Evolutionary conservation across 1,284 basidiomycete genomes (phyloP).

Genomic region (Naganishia sp.): DNA sequence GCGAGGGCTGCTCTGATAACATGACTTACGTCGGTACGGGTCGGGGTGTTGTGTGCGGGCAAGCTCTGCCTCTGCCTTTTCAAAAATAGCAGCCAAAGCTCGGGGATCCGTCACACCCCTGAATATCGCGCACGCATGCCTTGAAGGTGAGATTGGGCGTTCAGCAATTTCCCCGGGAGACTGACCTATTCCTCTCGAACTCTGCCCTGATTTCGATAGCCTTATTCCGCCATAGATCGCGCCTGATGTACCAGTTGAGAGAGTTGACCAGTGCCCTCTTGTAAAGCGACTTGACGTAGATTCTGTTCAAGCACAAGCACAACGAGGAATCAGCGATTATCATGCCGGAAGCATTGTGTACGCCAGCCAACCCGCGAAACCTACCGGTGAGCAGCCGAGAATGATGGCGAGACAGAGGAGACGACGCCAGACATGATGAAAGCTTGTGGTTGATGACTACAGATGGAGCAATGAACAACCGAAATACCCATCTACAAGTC

Average conservation of each 20-base stretch:
- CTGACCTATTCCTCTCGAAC: constrained; percentile 87
- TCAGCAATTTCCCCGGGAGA: constrained; percentile 21
- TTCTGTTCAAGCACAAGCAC: constrained; percentile 41
- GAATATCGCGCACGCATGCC: background rate
- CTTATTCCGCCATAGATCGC: constrained; percentile 80
- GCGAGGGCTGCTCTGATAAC: background rate
- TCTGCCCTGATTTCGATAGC: constrained; percentile 84
- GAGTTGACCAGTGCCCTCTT: constrained; percentile 80
- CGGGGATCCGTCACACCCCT: constrained; percentile 87
- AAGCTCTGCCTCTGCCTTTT: constrained; percentile 76
- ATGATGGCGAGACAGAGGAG: constrained; percentile 55
- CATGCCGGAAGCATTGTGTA: background rate
- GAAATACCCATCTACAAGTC: no score
- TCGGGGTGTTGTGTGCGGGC: constrained; percentile 76
- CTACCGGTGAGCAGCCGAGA: constrained; percentile 71
- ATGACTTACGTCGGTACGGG: constrained; percentile 78
- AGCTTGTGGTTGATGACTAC: no score
- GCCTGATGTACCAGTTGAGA: constrained; percentile 81
- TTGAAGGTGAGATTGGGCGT: background rate
- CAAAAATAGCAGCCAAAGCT: constrained; percentile 74
- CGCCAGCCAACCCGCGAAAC: background rate
- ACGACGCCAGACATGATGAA: constrained; percentile 14
- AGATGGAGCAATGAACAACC: no score
- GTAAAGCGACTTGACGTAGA: constrained; percentile 90
- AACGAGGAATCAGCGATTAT: background rate